Evolutionary conservation across 306 rosid genomes (phyloP), one percentile per base, ranked within the genome.

Genomic region (Quercus rubra): DNA sequence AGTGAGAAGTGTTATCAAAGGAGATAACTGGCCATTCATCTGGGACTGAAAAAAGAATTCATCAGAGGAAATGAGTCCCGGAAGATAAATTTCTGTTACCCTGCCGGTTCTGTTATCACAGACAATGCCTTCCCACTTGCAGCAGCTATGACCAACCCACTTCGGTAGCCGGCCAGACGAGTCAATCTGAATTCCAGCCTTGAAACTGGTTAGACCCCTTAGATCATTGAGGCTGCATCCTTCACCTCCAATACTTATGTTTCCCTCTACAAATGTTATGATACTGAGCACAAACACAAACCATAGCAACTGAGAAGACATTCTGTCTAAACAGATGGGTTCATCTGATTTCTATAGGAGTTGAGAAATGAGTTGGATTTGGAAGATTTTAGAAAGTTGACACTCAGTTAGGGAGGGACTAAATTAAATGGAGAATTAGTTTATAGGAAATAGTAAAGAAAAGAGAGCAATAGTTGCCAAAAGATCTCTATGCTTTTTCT

Each of bases 41-140:
- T 87, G 86, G 56, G 92, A 84, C 46, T 89, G 92, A 67, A 75
- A 73, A 15, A 87, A 71, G 55, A 71, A 79, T 6, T 62, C 78
- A 0, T 83, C 88, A 33, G 83, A 77, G 21, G 94, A 84, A 46
- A 78, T 87, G 81, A 89, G 81, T 12, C 96, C 94, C 41, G 90
- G 79, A 20, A 91, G 92, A 67, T 55, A 55, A 43, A 93, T 83
- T 55, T 84, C 86, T 31, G 77, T 89, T 33, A 93, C 92, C 68
- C 94, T 93, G 8, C 85, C 83, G 41, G 84, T 89, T 70, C 59
- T 71, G 46, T 84, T 78, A 18, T 89, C 87, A 72, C 96, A 93
- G 3, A 85, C 72, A 75, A 93, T 74, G 23, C 94, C 96, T 78
- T 88, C 86, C 97, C 97, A 89, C 0, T 74, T 77, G 75, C 92